phyloP scores from a whole-genome alignment of 306 rosid genomes.

The Arachis stenosperma region DNA sequence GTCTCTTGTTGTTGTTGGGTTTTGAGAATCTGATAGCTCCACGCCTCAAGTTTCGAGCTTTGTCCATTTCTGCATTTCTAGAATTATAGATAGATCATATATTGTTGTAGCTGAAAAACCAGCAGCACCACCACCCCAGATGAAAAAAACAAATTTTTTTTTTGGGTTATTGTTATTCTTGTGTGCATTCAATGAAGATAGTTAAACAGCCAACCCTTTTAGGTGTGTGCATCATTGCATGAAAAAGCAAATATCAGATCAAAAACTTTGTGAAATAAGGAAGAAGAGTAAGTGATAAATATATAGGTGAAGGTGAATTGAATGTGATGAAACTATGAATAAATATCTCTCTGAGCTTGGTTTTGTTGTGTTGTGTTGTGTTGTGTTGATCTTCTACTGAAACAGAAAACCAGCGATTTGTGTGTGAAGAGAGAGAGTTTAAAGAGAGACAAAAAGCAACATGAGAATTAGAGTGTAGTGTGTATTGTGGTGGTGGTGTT shows the following conservation, averaged over 20 bases:
- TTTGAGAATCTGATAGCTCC: constrained; percentile 52
- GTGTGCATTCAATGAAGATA: constrained; percentile 35
- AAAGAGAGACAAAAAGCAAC: constrained; percentile 24
- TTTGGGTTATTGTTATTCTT: constrained; percentile 13
- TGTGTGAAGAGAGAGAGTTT: constrained; percentile 15
- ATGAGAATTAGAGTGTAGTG: background rate
- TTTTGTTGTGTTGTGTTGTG: background rate
- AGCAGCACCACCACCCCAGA: background rate
- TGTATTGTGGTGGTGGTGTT: no score
- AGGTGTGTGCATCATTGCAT: constrained; percentile 1
- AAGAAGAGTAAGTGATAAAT: background rate
- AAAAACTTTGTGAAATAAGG: background rate
- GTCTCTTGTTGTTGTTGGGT: constrained; percentile 34
- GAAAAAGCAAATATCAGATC: background rate
- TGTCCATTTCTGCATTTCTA: constrained; percentile 53
- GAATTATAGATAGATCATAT: background rate
- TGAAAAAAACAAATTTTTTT: background rate
- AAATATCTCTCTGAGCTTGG: background rate
- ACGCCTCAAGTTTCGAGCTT: constrained; percentile 58
- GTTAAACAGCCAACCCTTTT: background rate
- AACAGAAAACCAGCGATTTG: background rate
- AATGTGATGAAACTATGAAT: background rate
- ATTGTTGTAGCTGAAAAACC: background rate
- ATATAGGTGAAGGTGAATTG: background rate
- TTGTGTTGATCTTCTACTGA: background rate